phyloP scores from a whole-genome alignment of 2,329 filamentous ascomycete species.

The Monosporascus sp. region DNA sequence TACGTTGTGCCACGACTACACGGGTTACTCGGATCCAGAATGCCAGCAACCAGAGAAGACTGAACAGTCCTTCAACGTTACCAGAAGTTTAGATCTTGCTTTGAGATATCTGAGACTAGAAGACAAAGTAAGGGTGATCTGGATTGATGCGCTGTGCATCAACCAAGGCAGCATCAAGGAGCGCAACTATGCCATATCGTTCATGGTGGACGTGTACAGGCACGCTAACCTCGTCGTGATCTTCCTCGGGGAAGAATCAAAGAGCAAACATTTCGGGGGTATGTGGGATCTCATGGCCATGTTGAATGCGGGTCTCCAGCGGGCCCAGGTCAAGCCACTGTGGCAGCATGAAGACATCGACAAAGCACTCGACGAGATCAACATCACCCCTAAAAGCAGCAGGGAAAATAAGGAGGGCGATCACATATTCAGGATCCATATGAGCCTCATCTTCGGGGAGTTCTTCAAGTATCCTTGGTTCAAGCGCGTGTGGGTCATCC shows the following conservation, averaged over 20 bases:
- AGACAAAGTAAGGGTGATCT: neutral
- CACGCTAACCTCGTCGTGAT: neutral
- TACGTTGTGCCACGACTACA: neutral
- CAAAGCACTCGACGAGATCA: neutral
- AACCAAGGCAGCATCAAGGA: slow-evolving; percentile 4
- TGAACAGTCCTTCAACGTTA: slow-evolving; percentile 1
- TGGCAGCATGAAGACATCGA: slow-evolving; percentile 1
- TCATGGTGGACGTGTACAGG: slow-evolving; percentile 3
- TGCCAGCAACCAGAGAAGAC: neutral
- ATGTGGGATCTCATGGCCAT: slow-evolving; percentile 3
- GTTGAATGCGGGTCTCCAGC: neutral
- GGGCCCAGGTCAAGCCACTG: neutral
- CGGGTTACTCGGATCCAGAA: neutral
- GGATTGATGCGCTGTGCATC: slow-evolving; percentile 4
- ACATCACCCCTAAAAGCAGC: neutral
- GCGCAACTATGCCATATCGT: slow-evolving; percentile 3
- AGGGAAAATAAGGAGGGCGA: neutral
- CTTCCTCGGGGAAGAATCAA: slow-evolving; percentile 1
- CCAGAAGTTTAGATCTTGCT: neutral
- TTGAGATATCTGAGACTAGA: neutral
- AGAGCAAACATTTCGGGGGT: slow-evolving; percentile 1
- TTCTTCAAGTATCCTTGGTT: slow-evolving; percentile 3
- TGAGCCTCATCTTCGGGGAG: neutral
- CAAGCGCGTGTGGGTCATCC: slow-evolving; percentile 2
- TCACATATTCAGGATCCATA: neutral